Evolutionary conservation across 768 basidiomycete genomes (phyloP).

Genomic region (Suillus ampliporus): DNA sequence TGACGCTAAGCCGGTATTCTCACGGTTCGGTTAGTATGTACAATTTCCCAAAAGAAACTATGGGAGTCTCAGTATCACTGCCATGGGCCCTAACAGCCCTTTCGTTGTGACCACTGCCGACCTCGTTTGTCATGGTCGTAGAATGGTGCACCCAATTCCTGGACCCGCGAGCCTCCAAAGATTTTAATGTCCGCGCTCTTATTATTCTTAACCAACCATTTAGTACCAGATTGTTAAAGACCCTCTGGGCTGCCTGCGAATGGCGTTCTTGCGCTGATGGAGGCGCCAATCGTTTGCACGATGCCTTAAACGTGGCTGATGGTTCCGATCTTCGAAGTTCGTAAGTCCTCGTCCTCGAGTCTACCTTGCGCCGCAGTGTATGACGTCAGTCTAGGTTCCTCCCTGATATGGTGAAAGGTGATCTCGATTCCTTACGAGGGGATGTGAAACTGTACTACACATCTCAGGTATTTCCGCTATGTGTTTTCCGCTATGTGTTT

Average conservation of each 20-base stretch:
- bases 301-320: conserved; percentile 43
- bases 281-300: conserved; percentile 84
- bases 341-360: conserved; percentile 18
- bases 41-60: too few relatives aligned
- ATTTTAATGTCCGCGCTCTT: conserved; percentile 51
- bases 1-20: too few relatives aligned
- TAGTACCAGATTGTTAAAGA: conserved; percentile 60
- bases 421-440: conserved; percentile 84
- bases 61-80: conserved; percentile 1
- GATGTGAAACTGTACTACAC: conserved; percentile 78
- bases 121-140: neutral
- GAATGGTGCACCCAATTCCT: conserved; percentile 35
- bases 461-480: conserved; percentile 47
- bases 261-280: conserved; percentile 85
- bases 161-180: conserved; percentile 19
- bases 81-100: neutral
- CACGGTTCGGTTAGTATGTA: too few relatives aligned
- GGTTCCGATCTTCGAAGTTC: conserved; percentile 15
- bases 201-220: conserved; percentile 94
- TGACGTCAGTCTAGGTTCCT: conserved; percentile 54
- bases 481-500: conserved; percentile 5
- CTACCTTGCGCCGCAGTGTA: conserved; percentile 1
- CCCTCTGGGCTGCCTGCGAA: conserved; percentile 57
- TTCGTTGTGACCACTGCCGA: neutral
- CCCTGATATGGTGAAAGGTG: conserved; percentile 92